A percentile compares a stretch with the other conserved stretches of the same genome.
Evolutionary conservation across 768 basidiomycete species (phyloP).

Genomic region (Cytidiella melzeri): DNA sequence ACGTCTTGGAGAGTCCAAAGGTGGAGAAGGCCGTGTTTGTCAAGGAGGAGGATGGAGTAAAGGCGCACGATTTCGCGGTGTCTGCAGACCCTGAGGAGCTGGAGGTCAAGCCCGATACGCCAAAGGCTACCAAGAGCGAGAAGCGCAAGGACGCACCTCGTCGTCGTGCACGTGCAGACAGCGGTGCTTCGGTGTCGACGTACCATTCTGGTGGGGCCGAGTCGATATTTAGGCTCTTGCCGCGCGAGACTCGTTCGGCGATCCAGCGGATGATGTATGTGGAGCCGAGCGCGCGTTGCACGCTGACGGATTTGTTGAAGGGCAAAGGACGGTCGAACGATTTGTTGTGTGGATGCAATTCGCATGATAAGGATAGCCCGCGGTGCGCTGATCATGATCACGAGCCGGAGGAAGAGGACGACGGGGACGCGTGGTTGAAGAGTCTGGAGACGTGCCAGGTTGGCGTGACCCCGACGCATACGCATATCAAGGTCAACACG

Average conservation of each 20-base stretch:
- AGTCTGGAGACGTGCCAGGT: constrained; percentile 61
- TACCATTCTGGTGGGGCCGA: constrained; percentile 73
- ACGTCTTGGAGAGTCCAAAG: constrained; percentile 3
- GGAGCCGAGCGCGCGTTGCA: constrained; percentile 84
- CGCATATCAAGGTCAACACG: constrained; percentile 65
- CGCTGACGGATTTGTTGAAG: constrained; percentile 84
- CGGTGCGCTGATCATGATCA: constrained; percentile 59
- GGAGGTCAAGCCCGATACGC: constrained; percentile 2
- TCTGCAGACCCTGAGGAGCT: constrained; percentile 7
- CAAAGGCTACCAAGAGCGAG: not conserved
- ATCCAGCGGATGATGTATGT: constrained; percentile 92
- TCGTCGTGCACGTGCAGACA: constrained; percentile 25
- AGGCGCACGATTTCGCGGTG: constrained; percentile 16
- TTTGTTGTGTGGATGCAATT: constrained; percentile 75
- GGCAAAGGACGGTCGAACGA: constrained; percentile 71
- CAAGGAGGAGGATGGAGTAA: constrained; percentile 5
- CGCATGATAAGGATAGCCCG: constrained; percentile 37
- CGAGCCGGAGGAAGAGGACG: constrained; percentile 62
- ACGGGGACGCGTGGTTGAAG: constrained; percentile 87
- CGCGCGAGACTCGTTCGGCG: constrained; percentile 85
- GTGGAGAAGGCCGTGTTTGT: not conserved
- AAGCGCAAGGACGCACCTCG: constrained; percentile 10
- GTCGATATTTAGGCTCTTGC: constrained; percentile 93
- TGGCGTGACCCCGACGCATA: constrained; percentile 44
- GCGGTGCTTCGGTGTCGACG: constrained; percentile 44